These are phyloP conservation scores for Umbelopsis sp. DNA, from an alignment of 192 early-diverging fungal genomes.

Conservation along the genomic window DNA sequence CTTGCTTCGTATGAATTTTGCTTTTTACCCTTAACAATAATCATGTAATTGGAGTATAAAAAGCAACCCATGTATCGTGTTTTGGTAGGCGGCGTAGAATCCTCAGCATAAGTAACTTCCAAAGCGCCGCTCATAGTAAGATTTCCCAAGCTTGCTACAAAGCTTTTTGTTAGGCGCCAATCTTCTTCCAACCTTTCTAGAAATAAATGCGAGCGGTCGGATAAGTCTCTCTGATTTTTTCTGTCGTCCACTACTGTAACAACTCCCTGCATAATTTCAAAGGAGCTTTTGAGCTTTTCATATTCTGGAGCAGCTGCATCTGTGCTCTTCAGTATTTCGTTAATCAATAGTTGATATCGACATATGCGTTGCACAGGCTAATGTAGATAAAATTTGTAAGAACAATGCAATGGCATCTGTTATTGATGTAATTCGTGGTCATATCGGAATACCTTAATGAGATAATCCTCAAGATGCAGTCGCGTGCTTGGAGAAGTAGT, in stretches of 20 bases:
- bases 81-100: constrained; percentile 28
- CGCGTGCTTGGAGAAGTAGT: constrained; percentile 8
- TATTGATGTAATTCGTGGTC: not conserved
- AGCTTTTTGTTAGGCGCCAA: constrained; percentile 36
- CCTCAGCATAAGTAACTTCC: constrained; percentile 44
- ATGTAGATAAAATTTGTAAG: not conserved
- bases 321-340: constrained; percentile 61
- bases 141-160: constrained; percentile 41
- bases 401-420: not conserved
- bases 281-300: constrained; percentile 27
- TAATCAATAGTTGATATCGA: constrained; percentile 85
- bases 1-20: constrained; percentile 54
- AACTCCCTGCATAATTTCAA: constrained; percentile 40
- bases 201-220: constrained; percentile 32
- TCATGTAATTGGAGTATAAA: constrained; percentile 60
- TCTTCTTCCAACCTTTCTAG: constrained; percentile 38
- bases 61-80: constrained; percentile 63
- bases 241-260: constrained; percentile 46
- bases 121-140: constrained; percentile 49
- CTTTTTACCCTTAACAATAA: constrained; percentile 60
- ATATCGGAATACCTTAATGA: constrained; percentile 33
- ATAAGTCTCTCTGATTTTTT: constrained; percentile 30
- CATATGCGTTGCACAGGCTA: constrained; percentile 91
- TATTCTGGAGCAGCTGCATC: constrained; percentile 42
- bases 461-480: constrained; percentile 41